Base-by-base conservation (phyloP, 805 yeast genomes). In the Kazachstania psychrophila region DNA sequence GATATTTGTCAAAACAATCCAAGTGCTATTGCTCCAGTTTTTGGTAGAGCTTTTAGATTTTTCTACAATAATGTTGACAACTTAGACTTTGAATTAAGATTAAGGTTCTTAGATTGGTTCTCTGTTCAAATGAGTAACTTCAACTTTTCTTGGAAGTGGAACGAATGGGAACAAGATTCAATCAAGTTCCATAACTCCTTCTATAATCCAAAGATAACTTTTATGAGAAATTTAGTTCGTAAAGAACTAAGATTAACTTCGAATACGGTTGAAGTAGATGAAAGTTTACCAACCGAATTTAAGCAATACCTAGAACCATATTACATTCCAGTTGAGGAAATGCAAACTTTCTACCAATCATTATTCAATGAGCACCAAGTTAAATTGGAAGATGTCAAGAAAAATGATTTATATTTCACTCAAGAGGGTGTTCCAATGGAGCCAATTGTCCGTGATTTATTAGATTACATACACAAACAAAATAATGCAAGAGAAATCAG, bases 71-170 rank as follows among this genome's bases (percentile, higher is more conserved):
- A 83, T 53, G 57, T 82, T 36, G 77, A 71, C 19, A 61, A 69
- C 2, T 63, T 87, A 36, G 96, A 89, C 54, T 77, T 76, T 49
- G 96, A 87, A 58, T 64, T 84, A 36, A 72, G 77, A 45, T 68
- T 75, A 41, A 68, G 88, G 41, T 82, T 75, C 46, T 66, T 85
- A 49, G 89, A 83, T 59, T 92, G 97, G 97, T 79, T 94, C 66
- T 71, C 94, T 1, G 79, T 84, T 38, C 98, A 92, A 61, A 73
- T 92, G 57, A 82, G 94, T 51, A 92, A 89, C 56, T 92, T 89
- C 59, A 87, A 82, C 39, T 92, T 85, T 62, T 84, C 88, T 25
- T 92, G 99, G 99, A 86, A 87, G 54, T 92, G 98, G 98, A 76
- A 74, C 44, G 97, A 88, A 58, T 92, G 98, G 98, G 74, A 70